Conservation (phyloP, 106 monocot species). For the Dendrobium huoshanense region DNA sequence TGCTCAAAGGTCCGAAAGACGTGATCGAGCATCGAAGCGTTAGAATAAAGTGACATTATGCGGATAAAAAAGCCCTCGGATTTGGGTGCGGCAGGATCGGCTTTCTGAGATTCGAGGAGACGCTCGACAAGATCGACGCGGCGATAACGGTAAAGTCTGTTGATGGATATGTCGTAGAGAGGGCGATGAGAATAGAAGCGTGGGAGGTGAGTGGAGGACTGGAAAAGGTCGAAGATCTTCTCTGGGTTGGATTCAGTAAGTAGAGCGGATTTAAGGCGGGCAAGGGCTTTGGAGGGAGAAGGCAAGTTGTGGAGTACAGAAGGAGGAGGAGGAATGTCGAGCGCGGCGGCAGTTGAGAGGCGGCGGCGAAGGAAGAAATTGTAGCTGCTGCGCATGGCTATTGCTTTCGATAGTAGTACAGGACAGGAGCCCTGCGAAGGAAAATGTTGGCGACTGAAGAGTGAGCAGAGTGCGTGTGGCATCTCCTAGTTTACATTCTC, state of each 20-base stretch:
- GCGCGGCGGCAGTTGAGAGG: background rate
- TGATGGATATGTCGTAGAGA: constrained; percentile 1
- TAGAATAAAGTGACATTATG: constrained; percentile 18
- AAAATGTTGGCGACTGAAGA: too few relatives aligned
- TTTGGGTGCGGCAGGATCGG: constrained; percentile 1
- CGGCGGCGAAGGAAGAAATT: background rate
- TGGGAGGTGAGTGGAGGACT: constrained; percentile 17
- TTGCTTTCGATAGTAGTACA: background rate
- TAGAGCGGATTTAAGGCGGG: constrained; percentile 2
- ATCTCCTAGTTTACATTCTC: too few relatives aligned
- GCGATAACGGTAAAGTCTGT: constrained; percentile 15
- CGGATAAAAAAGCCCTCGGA: constrained; percentile 22
- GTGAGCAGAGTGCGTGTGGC: too few relatives aligned
- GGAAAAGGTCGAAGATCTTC: constrained; percentile 6
- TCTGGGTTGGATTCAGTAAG: constrained; percentile 14
- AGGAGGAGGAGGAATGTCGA: background rate
- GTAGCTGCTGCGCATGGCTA: background rate
- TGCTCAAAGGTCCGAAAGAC: constrained; percentile 16
- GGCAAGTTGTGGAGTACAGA: background rate
- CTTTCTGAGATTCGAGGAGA: constrained; percentile 17
- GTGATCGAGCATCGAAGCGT: constrained; percentile 17
- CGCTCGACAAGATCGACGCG: constrained; percentile 21
- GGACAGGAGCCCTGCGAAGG: background rate
- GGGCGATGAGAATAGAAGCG: constrained; percentile 9
- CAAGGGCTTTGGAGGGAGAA: background rate